Percentiles rank a stretch among this genome's conserved stretches.
phyloP scores from a whole-genome alignment of 1,284 basidiomycete species.

The Cystobasidiaceae sp. region DNA sequence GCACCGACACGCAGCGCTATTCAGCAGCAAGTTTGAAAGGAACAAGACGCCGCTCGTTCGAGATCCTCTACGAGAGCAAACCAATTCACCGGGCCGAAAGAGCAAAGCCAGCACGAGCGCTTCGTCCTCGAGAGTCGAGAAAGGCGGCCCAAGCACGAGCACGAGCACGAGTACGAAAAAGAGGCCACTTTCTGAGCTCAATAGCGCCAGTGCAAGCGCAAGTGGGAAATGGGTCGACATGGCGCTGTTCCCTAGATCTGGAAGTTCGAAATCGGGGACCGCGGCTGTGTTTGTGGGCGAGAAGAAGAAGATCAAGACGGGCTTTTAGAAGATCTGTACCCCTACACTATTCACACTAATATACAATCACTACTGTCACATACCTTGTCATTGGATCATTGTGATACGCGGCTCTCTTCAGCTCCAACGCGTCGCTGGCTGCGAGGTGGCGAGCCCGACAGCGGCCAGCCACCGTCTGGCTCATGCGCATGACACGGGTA shows the following conservation, averaged over 20 bases:
- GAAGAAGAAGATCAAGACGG: slow-evolving; percentile 15
- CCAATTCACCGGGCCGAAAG: neutral
- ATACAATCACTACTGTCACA: too few relatives aligned
- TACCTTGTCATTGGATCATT: too few relatives aligned
- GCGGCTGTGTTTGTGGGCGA: neutral
- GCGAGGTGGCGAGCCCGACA: too few relatives aligned
- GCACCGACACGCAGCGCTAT: too few relatives aligned
- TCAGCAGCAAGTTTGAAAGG: too few relatives aligned
- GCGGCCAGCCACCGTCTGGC: too few relatives aligned
- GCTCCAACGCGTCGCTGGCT: too few relatives aligned
- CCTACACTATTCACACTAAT: too few relatives aligned
- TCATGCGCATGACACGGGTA: too few relatives aligned
- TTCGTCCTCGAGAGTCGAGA: neutral
- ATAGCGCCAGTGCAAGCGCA: neutral
- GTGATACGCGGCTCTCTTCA: too few relatives aligned
- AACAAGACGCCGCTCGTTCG: neutral
- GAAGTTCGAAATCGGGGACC: neutral
- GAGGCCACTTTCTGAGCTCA: neutral
- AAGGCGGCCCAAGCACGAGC: neutral
- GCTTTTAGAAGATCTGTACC: neutral
- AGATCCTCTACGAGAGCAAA: slow-evolving; percentile 7
- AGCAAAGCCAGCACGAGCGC: neutral
- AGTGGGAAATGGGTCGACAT: slow-evolving; percentile 25
- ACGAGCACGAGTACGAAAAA: neutral
- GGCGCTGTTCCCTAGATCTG: neutral